phyloP scores from a whole-genome alignment of 495 filamentous ascomycete genomes.

The Penicillium psychrofluorescens region DNA sequence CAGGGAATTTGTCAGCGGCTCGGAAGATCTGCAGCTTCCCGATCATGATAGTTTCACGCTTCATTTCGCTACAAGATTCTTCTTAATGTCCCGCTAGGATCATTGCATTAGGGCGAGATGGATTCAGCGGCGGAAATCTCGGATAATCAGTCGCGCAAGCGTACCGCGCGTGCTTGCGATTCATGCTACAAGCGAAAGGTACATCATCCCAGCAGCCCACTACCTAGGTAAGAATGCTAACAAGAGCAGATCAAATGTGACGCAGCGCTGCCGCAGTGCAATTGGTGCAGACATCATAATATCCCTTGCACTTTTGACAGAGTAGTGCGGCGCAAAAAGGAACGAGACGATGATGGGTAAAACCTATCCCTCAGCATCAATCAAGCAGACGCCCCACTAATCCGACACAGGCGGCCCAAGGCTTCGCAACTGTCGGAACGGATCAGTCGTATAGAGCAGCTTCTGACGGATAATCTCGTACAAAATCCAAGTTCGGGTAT shows the following conservation, averaged over 20 bases:
- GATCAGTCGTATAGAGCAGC: constrained; percentile 34
- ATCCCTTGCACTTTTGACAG: constrained; percentile 42
- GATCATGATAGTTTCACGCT: too few relatives aligned
- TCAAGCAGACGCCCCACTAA: too few relatives aligned
- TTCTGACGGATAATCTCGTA: constrained; percentile 25
- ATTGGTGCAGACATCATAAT: constrained; percentile 48
- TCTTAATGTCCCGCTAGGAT: too few relatives aligned
- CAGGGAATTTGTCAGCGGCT: too few relatives aligned
- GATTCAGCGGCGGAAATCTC: constrained; percentile 1
- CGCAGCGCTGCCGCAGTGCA: constrained; percentile 32
- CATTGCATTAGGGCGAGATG: background rate
- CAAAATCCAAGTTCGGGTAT: constrained; percentile 16
- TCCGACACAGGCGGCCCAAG: constrained; percentile 13
- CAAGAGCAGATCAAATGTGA: constrained; percentile 45
- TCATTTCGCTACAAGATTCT: too few relatives aligned
- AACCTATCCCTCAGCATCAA: background rate
- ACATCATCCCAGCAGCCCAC: background rate
- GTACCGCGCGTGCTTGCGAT: constrained; percentile 40
- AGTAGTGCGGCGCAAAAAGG: constrained; percentile 28
- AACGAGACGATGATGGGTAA: constrained; percentile 14
- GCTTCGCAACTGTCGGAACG: constrained; percentile 27
- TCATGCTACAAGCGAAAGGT: constrained; percentile 45
- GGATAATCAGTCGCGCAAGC: constrained; percentile 13
- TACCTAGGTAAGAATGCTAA: background rate
- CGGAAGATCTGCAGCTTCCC: too few relatives aligned